Evolutionary conservation across 2,329 filamentous ascomycete species (phyloP), one percentile per base, ranked within the genome.

Genomic region (Paraphaeosphaeria sporulosa): DNA sequence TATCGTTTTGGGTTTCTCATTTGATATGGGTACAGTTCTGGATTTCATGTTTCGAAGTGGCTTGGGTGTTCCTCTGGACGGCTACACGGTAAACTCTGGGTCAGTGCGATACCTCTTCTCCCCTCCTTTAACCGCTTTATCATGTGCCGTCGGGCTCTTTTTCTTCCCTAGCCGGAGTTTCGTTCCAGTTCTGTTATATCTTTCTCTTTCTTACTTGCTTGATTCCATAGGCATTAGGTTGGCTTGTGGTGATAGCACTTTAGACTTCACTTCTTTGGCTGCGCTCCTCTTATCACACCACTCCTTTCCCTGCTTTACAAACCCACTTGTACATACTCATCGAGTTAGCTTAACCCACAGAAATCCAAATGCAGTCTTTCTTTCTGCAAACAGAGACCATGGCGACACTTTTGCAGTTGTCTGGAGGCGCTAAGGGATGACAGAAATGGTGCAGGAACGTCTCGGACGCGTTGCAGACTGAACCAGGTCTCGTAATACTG

Each of bases 211-310:
- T 40, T 53, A 9, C 25, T 17, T 12, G 25, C 23, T 44, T 12
- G 25, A 38, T 54, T 40, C 38, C 3, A 2, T 3, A 55, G 12
- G 4, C 40, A 46, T 9, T 46, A 17, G 34, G n/a, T 19, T 55
- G 23, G 17, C 27, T 47, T 25, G 10, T 3, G 40, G 38, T 30
- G 42, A 21, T 46, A 10, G 15, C 32, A 27, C 19, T 12, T 21
- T 46, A 55, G 52, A 55, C 42, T 36, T 19, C 36, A n/a, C 13
- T 46, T 46, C n/a, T 25, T 43, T 21, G 40, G 52, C 52, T 55
- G 43, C 42, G 52, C 27, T 36, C 27, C 40, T 42, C 19, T 36
- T 15, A 25, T 15, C 47, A 21, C 13, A 23, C 9, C 44, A 36
- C 54, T 57, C 46, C 44, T 49, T 57, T 36, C 44, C 23, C 27